Base-by-base conservation (phyloP, 202 grass and related monocot genomes). In the Zoysia matrella region DNA sequence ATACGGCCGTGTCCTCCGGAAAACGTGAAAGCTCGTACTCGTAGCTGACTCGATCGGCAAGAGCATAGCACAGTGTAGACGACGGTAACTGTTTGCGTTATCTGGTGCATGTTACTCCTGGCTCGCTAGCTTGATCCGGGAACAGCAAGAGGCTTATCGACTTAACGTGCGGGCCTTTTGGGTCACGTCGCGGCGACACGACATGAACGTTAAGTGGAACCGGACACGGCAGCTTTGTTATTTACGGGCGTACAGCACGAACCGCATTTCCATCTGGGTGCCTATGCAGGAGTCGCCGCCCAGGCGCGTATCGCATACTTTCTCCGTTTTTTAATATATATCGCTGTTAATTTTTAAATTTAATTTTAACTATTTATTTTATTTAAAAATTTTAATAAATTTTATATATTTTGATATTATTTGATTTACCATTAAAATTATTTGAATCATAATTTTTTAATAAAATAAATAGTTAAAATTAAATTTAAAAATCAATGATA, bases 1-100 rank as follows among this genome's bases (percentile, higher is more conserved):
- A 85, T 67, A 14, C 65, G 44, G 71, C 77, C 87, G 57, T 89
- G 82, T 85, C 86, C 80, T 68, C 74, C 74, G 12, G 15, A 36
- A 30, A 49, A 47, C 67, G 51, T 12, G 44, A 61, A 77, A 45
- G 60, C 11, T 52, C 22, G 22, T 30, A 30, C 22, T 30, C 22
- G 22, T 30, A 30, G 22, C 22, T 36, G 39, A 62, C 22, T 62
- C 60, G 10, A 3, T 8, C 15, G 30, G 7, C 60, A 39, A 7
- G 57, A 18, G 10, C 60, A 11, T 3, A 36, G 22, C 22, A 30
- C 22, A 30, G 22, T 30, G 60, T 62, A 60, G 2, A 7, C 22
- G 16, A 60, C 6, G 0, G 57, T 22, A 60, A 62, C 60, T 10
- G 60, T 39, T 39, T 62, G 43, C 42, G 7, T 6, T 4, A 45